Conservation (phyloP, 1,139 yeast genomes). For the Nakaseomyces delphensis region DNA sequence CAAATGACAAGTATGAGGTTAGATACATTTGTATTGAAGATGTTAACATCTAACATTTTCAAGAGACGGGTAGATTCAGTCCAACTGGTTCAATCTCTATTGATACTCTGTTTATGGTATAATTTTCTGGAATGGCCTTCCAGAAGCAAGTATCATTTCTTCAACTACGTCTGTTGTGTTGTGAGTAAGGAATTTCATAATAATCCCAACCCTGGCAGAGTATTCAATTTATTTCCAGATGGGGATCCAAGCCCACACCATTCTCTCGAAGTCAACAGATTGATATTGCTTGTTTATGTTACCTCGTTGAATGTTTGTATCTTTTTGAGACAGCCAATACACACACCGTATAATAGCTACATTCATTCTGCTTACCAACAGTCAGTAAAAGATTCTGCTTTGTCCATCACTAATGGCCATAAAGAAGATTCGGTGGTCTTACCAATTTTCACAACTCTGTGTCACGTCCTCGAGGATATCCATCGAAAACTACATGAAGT, state of each 20-base stretch:
- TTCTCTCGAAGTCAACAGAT: conserved; percentile 14
- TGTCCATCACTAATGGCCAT: conserved; percentile 18
- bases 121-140: conserved; percentile 75
- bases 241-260: conserved; percentile 1
- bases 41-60: conserved; percentile 54
- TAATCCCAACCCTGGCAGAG: conserved; percentile 4
- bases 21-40: conserved; percentile 51
- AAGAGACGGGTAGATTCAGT: conserved; percentile 64
- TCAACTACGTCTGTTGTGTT: conserved; percentile 57
- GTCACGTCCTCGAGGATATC: conserved; percentile 54
- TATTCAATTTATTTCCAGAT: conserved; percentile 2
- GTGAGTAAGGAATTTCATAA: conserved; percentile 55
- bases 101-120: conserved; percentile 67
- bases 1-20: conserved; percentile 38
- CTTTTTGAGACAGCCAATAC: conserved; percentile 31
- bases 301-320: conserved; percentile 31
- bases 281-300: conserved; percentile 33
- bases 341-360: conserved; percentile 23
- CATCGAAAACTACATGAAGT: conserved; percentile 41
- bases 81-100: conserved; percentile 55
- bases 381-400: conserved; percentile 15
- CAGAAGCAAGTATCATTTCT: conserved; percentile 66
- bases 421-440: conserved; percentile 35
- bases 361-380: conserved; percentile 18
- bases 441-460: conserved; percentile 53